Conservation (phyloP, 2,329 filamentous ascomycete species). For the Fusarium tanahbumbuense region DNA sequence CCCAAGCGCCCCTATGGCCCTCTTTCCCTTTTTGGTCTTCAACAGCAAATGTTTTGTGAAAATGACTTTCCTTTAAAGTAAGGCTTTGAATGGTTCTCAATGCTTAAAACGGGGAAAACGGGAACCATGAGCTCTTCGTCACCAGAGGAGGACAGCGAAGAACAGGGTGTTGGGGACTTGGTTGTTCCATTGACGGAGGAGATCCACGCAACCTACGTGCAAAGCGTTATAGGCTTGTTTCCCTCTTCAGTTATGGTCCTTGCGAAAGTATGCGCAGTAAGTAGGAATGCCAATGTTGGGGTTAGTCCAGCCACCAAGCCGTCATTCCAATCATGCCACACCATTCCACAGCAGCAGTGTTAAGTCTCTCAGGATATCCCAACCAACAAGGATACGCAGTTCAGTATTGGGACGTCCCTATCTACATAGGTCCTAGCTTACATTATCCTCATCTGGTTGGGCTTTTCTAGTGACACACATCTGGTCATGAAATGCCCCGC, state of each 20-base stretch:
- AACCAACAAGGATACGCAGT: not conserved
- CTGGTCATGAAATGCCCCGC: not conserved
- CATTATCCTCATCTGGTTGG: too few relatives aligned
- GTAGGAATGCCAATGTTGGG: not conserved
- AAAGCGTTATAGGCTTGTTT: constrained; percentile 18
- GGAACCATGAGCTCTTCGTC: not conserved
- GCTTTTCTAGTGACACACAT: not conserved
- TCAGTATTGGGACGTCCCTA: not conserved
- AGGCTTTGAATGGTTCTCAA: not conserved
- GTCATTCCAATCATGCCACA: not conserved
- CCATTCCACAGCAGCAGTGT: not conserved
- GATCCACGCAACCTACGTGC: not conserved
- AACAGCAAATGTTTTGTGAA: not conserved
- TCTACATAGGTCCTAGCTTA: not conserved
- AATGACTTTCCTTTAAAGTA: not conserved
- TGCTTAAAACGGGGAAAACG: not conserved
- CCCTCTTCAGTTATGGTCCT: not conserved
- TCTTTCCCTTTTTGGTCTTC: not conserved
- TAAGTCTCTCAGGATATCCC: not conserved
- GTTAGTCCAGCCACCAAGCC: not conserved
- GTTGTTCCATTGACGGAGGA: not conserved
- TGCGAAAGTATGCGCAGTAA: not conserved
- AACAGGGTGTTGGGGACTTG: not conserved
- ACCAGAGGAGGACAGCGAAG: not conserved
- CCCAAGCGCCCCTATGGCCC: not conserved